phyloP scores from a whole-genome alignment of 2,329 filamentous ascomycete genomes.

The Clonostachys solani region DNA sequence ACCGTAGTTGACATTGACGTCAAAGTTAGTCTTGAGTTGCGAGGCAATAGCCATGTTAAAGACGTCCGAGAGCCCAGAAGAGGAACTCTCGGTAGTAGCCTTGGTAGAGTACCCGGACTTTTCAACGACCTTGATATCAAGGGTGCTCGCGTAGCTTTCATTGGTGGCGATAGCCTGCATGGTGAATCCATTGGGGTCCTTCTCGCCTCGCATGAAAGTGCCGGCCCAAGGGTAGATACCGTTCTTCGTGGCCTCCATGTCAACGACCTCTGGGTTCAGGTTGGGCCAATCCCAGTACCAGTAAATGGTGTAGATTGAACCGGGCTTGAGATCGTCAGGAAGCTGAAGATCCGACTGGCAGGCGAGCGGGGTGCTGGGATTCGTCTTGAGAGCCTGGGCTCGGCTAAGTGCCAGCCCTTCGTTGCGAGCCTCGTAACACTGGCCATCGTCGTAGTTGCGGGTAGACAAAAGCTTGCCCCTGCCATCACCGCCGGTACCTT shows the following conservation, averaged over 20 bases:
- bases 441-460: constrained; percentile 83
- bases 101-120: constrained; percentile 7
- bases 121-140: constrained; percentile 31
- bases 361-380: constrained; percentile 57
- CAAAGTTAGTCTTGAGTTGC: constrained; percentile 40
- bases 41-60: constrained; percentile 36
- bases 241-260: constrained; percentile 29
- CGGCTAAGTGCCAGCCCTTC: constrained; percentile 52
- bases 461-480: constrained; percentile 72
- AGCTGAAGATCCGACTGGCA: constrained; percentile 82
- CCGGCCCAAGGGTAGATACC: constrained; percentile 37
- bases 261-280: constrained; percentile 35
- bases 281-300: constrained; percentile 97
- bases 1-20: constrained; percentile 30
- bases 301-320: constrained; percentile 74
- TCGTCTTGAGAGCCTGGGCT: constrained; percentile 47
- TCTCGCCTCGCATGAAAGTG: constrained; percentile 30
- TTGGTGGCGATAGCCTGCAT: constrained; percentile 24
- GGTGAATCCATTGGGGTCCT: constrained; percentile 27
- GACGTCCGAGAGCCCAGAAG: constrained; percentile 14
- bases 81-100: not conserved
- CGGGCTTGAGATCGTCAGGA: constrained; percentile 58
- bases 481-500: constrained; percentile 76
- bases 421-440: constrained; percentile 79
- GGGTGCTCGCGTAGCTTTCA: constrained; percentile 35